Base-by-base conservation (phyloP, 1,284 basidiomycete species). In the Naganishia sp. region DNA sequence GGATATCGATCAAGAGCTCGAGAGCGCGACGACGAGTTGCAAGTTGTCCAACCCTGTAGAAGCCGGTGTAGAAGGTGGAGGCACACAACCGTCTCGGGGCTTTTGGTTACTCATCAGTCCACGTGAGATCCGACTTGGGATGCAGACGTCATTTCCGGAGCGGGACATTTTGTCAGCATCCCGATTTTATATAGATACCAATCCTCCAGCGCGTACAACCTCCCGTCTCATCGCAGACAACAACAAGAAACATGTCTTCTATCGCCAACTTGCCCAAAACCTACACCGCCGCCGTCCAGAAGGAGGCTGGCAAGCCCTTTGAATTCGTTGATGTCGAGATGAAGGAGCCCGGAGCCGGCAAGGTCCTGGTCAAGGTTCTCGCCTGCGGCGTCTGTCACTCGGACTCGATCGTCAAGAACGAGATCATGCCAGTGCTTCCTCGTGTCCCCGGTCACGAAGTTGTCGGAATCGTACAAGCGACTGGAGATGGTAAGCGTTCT, bases 341-440 rank as follows among this genome's bases (percentile, higher is more conserved):
- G 72, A 78, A 77, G 67, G 69, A 73, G 55, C 79, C 80, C 3
- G 23, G 73, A 25, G 66, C 57, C 0, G 77, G 77, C 15, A 68
- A 80, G 59, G 67, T 81, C 50, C 71, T 78, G 60, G 70, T 80
- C 73, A 80, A 80, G 69, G 74, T 68, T n/a, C 56, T 69, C 18
- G 67, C 66, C 18, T 67, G 59, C 61, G 54, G 53, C 46, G 69
- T 70, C 18, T 70, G 69, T 53, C 68, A 69, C 63, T 68, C 65
- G 18, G 69, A 71, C 36, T 28, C 36, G 3, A 46, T 67, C 25
- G 68, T 66, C 49, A 50, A 64, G 52, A 44, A 64, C 42, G 48
- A 50, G 18, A 60, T 65, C 36, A 55, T 71, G 59, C 68, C 63
- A 2, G 54, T 65, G 15, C 31, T 68, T 25, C 75, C 75, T 25